Evolutionary conservation across 306 rosid species (phyloP).

Genomic region (Pachyrhizus erosus): DNA sequence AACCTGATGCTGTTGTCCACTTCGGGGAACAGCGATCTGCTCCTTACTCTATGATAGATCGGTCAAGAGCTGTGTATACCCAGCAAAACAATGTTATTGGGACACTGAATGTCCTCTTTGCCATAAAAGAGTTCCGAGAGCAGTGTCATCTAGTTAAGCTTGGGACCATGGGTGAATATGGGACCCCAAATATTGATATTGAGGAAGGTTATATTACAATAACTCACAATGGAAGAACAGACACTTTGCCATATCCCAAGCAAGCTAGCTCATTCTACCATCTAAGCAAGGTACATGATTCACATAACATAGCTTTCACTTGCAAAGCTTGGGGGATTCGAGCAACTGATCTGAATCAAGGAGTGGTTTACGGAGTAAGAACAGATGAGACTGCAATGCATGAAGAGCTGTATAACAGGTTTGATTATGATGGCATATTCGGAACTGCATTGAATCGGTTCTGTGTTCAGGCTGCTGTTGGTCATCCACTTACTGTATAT

Average conservation of each 20-base stretch:
- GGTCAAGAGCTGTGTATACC: constrained; percentile 91
- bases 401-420: constrained; percentile 79
- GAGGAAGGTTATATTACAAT: constrained; percentile 97
- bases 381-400: constrained; percentile 91
- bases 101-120: constrained; percentile 92
- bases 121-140: constrained; percentile 89
- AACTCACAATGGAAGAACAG: constrained; percentile 96
- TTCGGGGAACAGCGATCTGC: constrained; percentile 98
- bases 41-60: constrained; percentile 94
- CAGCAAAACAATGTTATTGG: constrained; percentile 93
- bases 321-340: constrained; percentile 99
- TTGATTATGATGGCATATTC: constrained; percentile 93
- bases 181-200: constrained; percentile 95
- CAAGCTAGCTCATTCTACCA: constrained; percentile 99
- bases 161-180: constrained; percentile 99
- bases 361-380: constrained; percentile 90
- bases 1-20: constrained; percentile 94
- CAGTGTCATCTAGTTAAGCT: constrained; percentile 94
- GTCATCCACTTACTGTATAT: constrained; percentile 95
- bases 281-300: constrained; percentile 96
- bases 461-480: constrained; percentile 97
- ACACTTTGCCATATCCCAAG: constrained; percentile 93
- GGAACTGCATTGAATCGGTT: constrained; percentile 97
- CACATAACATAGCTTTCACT: constrained; percentile 95
- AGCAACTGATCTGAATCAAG: constrained; percentile 96